Percentiles rank a stretch among this genome's conserved stretches.
These are phyloP conservation scores for Rhodamnia argentea DNA, from an alignment of 345 rosid genomes.

Conservation along the genomic window DNA sequence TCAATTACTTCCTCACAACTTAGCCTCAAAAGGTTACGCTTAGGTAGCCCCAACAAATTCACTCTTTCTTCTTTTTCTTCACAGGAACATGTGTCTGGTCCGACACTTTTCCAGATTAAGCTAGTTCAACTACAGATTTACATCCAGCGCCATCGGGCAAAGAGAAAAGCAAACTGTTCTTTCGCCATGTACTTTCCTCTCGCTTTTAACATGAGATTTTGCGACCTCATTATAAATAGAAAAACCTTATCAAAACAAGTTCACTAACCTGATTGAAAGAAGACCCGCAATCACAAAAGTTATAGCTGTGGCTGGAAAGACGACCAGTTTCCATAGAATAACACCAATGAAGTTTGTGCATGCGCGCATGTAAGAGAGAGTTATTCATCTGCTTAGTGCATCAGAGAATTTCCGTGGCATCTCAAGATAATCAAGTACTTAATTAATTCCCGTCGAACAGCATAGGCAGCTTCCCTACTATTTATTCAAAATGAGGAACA, in stretches of 20 bases:
- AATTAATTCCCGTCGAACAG: background rate
- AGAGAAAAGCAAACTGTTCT: background rate
- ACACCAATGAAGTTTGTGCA: background rate
- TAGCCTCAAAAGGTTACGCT: background rate
- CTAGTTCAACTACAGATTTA: background rate
- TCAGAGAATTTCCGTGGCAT: background rate
- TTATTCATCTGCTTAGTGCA: background rate
- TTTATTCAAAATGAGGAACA: background rate
- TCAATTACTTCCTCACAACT: background rate
- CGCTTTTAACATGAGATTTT: background rate
- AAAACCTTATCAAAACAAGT: background rate
- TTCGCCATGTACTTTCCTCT: background rate
- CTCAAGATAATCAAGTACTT: background rate
- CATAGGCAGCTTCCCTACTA: background rate
- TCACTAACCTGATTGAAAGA: background rate
- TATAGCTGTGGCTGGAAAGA: background rate
- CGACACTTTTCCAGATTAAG: background rate
- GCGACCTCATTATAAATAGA: background rate
- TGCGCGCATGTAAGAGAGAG: background rate
- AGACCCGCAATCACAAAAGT: background rate
- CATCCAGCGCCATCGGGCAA: background rate
- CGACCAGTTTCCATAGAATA: background rate
- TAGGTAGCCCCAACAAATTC: background rate
- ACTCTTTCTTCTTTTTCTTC: background rate
- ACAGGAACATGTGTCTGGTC: background rate